These are phyloP conservation scores for Chalaropsis ovoidea DNA, from an alignment of 2,329 filamentous ascomycete species.

Conservation along the genomic window DNA sequence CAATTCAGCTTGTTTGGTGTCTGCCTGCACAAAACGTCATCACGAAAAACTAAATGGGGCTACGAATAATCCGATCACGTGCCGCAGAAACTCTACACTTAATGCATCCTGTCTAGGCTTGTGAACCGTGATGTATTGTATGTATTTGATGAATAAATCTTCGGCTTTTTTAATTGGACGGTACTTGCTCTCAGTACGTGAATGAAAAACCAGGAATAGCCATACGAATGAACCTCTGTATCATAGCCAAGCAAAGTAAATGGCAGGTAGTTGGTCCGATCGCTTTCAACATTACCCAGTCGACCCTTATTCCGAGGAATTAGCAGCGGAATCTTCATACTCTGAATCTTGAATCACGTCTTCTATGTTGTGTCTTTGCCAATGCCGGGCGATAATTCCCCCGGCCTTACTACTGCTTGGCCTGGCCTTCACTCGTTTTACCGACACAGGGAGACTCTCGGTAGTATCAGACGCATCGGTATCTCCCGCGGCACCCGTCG, in stretches of 20 bases:
- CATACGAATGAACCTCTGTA: not conserved
- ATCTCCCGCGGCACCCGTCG: not conserved
- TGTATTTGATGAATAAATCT: too few species aligned
- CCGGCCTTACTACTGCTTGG: too few species aligned
- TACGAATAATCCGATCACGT: not conserved
- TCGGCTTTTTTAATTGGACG: too few species aligned
- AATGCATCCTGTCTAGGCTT: too few species aligned
- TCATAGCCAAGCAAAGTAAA: not conserved
- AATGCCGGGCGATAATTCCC: too few species aligned
- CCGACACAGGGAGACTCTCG: not conserved
- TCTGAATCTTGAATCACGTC: slow-evolving; percentile 14
- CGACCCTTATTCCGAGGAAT: not conserved
- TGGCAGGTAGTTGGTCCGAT: not conserved
- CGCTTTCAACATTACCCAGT: not conserved
- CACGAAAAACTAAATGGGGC: not conserved
- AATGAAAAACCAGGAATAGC: too few species aligned
- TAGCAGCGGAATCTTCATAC: not conserved
- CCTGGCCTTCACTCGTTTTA: not conserved
- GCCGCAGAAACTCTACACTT: not conserved
- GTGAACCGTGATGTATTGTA: too few species aligned
- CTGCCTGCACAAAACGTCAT: slow-evolving; percentile 5
- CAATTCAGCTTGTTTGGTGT: not conserved
- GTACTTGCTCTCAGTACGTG: too few species aligned
- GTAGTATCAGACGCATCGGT: not conserved
- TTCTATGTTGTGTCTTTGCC: not conserved